These are phyloP conservation scores for Trichophyton simii DNA, from an alignment of 2,329 filamentous ascomycete species.

Conservation along the genomic window DNA sequence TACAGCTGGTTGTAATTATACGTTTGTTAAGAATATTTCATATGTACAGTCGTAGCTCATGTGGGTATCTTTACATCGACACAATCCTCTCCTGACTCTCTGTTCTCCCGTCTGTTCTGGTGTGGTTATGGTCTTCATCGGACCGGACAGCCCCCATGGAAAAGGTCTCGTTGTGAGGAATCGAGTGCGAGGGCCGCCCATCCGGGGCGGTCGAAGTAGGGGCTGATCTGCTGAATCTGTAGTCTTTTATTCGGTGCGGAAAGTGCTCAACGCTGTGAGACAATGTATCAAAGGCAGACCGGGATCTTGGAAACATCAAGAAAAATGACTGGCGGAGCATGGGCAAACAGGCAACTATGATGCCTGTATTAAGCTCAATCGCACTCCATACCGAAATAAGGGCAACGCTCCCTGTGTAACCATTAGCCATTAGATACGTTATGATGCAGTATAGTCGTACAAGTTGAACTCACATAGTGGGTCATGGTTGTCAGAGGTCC, in stretches of 20 bases:
- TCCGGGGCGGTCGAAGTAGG: neutral
- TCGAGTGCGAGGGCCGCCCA: neutral
- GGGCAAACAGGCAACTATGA: constrained; percentile 31
- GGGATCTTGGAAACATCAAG: constrained; percentile 13
- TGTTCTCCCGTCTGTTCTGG: neutral
- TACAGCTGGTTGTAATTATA: neutral
- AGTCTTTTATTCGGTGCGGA: neutral
- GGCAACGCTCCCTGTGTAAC: constrained; percentile 18
- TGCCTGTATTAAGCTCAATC: constrained; percentile 26
- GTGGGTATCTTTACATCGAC: neutral
- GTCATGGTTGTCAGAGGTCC: constrained; percentile 9
- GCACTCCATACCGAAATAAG: constrained; percentile 27
- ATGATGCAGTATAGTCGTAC: too few relatives aligned
- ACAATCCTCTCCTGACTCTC: neutral
- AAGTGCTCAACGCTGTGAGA: neutral
- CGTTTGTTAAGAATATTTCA: neutral
- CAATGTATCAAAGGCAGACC: neutral
- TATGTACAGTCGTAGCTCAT: neutral
- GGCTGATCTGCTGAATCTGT: neutral
- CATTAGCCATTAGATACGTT: constrained; percentile 1
- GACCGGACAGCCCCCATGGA: neutral
- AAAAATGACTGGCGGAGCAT: constrained; percentile 24
- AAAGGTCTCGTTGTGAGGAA: neutral
- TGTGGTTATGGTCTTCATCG: too few relatives aligned
- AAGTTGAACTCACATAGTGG: constrained; percentile 8